phyloP scores from a whole-genome alignment of 805 yeast genomes.

The Wickerhamiella dianesei region DNA sequence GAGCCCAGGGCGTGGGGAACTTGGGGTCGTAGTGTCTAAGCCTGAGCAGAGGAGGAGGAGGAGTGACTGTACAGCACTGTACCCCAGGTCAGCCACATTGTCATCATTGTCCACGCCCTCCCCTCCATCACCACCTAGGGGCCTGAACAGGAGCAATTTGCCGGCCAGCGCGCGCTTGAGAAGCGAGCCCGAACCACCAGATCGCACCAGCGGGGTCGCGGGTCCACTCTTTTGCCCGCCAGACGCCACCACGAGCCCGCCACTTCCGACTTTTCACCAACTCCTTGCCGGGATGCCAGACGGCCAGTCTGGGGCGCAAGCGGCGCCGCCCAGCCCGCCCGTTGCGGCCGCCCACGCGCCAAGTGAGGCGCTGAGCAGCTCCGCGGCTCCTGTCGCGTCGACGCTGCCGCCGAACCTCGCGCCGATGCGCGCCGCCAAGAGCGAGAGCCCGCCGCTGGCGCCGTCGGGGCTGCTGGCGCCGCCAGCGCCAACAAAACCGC shows the following conservation, averaged over 20 bases:
- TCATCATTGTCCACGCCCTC: too few species aligned
- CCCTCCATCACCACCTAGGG: neutral
- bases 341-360: too few species aligned
- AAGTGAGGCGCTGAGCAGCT: too few species aligned
- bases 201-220: neutral
- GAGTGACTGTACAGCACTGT: too few species aligned
- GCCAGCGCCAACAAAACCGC: slow-evolving; percentile 10
- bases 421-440: slow-evolving; percentile 2
- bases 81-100: too few species aligned
- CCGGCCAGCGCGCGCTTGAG: neutral
- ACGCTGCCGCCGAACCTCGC: neutral
- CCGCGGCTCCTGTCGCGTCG: too few species aligned
- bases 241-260: neutral
- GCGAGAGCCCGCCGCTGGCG: slow-evolving; percentile 11
- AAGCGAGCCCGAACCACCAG: neutral
- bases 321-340: too few species aligned
- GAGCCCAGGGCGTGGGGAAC: too few species aligned
- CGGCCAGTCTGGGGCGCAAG: too few species aligned
- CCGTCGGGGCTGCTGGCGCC: slow-evolving; percentile 8
- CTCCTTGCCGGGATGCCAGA: neutral
- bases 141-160: neutral
- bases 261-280: neutral
- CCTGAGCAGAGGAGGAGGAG: too few species aligned
- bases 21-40: too few species aligned
- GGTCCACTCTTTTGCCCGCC: neutral